A percentile compares a stretch with the other conserved stretches of the same genome.
Conservation (phyloP, 2,329 filamentous ascomycete genomes). For the Hypoxylon sp. region DNA sequence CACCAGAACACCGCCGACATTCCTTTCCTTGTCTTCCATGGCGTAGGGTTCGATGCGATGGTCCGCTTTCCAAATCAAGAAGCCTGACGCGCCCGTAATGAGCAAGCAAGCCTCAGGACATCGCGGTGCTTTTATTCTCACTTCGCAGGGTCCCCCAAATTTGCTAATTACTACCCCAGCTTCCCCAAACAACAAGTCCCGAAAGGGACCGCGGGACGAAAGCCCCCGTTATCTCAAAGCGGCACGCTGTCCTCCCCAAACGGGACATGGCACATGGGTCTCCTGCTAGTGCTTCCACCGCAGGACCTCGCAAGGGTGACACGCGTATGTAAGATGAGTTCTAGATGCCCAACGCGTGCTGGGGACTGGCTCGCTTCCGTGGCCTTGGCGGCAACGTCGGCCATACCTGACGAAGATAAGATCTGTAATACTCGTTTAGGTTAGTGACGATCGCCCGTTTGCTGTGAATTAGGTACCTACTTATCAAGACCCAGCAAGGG, state of each 20-base stretch:
- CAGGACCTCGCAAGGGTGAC: conserved; percentile 19
- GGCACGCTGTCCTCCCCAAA: conserved; percentile 18
- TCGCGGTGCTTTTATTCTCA: conserved; percentile 32
- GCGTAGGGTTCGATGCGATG: conserved; percentile 13
- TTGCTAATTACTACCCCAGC: conserved; percentile 17
- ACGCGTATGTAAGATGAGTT: conserved; percentile 24
- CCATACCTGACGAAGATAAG: conserved; percentile 12
- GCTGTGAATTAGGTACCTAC: conserved; percentile 15
- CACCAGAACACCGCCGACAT: conserved; percentile 26
- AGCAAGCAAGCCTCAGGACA: conserved; percentile 11
- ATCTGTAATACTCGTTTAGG: conserved; percentile 26
- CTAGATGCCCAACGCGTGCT: conserved; percentile 30
- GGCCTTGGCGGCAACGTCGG: conserved; percentile 29
- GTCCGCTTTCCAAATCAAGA: conserved; percentile 4
- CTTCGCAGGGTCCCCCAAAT: conserved; percentile 13
- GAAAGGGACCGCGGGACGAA: conserved; percentile 28
- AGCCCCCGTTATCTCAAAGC: conserved; percentile 21
- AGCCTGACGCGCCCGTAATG: conserved; percentile 2
- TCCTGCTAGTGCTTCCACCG: conserved; percentile 18
- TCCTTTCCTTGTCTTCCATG: conserved; percentile 32
- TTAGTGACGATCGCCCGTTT: conserved; percentile 23
- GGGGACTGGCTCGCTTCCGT: conserved; percentile 21
- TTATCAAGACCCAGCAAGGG: conserved; percentile 23
- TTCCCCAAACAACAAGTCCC: conserved; percentile 27
- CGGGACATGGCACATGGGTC: conserved; percentile 14